Evolutionary conservation across 2,329 filamentous ascomycete genomes (phyloP), one percentile per base, ranked within the genome.

Genomic region (Pseudogymnoascus sp.): DNA sequence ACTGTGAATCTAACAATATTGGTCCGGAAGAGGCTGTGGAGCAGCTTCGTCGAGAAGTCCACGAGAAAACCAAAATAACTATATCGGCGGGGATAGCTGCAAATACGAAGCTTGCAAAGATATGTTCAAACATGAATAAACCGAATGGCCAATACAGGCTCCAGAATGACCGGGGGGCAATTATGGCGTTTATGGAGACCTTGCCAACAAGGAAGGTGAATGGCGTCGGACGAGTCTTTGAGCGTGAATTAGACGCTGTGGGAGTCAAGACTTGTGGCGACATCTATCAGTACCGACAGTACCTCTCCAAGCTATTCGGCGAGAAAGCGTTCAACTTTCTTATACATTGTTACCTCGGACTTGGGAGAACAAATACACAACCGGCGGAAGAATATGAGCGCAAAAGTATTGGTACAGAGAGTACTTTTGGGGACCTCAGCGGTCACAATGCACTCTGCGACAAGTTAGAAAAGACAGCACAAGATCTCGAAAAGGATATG

Each of bases 41-140:
- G 48, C 86, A 92, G 68, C 85, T 97, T 78, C 85, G 94, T 8
- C 80, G 80, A 9, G 86, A 96, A 69, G 84, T 99, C 1, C 80
- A 88, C 38, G 83, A 90, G 64, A 86, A 84, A 69, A 89, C 91
- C 0, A 85, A 88, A 39, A 87, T 99, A 62, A 97, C 92, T 0
- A 88, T 99, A 3, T 97, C 92, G 13, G 94, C 93, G 0, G 94
- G 94, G 0, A 96, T 99, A 64, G 93, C 92, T 0, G 89, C 91
- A 1, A 99, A 99, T 73, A 88, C 92, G 0, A 93, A 92, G 71
- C 80, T 99, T 12, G 93, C 94, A 31, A 99, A 99, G 75, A 96
- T 99, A 33, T 91, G 89, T 69, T 96, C 91, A 15, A 97, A 99
- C 71, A 85, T 89, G 73, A 97, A 97, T 75, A 99, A 99, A 71